phyloP scores from a whole-genome alignment of 192 early-diverging fungal genomes.

The Phycomyces blakesleeanus region DNA sequence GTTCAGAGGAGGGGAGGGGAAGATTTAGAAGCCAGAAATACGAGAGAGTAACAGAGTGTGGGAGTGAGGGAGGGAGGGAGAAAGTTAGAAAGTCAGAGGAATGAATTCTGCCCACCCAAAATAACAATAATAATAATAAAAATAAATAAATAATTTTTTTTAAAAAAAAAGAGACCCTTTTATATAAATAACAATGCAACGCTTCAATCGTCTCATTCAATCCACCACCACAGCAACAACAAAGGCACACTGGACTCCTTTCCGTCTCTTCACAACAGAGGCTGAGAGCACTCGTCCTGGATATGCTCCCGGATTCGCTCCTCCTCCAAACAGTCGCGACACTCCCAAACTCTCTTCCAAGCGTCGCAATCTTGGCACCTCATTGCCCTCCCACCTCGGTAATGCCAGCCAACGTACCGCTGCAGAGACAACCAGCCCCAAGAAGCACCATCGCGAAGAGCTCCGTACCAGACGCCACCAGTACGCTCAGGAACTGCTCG shows the following conservation, averaged over 20 bases:
- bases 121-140: no score
- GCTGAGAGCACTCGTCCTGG: conserved; percentile 6
- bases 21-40: no score
- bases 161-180: not conserved
- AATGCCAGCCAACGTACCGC: not conserved
- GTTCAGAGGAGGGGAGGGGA: no score
- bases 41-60: no score
- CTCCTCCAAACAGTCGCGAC: conserved; percentile 25
- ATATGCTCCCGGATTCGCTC: conserved; percentile 33
- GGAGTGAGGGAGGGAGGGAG: no score
- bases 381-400: conserved; percentile 22
- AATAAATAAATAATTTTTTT: no score
- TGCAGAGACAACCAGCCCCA: conserved; percentile 2
- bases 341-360: conserved; percentile 7
- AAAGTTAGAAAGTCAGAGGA: no score
- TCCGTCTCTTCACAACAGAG: not conserved
- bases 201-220: not conserved
- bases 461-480: conserved; percentile 19
- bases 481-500: conserved; percentile 35
- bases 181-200: not conserved
- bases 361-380: conserved; percentile 16
- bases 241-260: not conserved
- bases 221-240: no score
- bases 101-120: no score
- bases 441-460: conserved; percentile 25